Percentiles rank a stretch among this genome's conserved stretches.
These are phyloP conservation scores for Pinus tabuliformis DNA, from an alignment of 75 land plant genomes.

Conservation along the genomic window DNA sequence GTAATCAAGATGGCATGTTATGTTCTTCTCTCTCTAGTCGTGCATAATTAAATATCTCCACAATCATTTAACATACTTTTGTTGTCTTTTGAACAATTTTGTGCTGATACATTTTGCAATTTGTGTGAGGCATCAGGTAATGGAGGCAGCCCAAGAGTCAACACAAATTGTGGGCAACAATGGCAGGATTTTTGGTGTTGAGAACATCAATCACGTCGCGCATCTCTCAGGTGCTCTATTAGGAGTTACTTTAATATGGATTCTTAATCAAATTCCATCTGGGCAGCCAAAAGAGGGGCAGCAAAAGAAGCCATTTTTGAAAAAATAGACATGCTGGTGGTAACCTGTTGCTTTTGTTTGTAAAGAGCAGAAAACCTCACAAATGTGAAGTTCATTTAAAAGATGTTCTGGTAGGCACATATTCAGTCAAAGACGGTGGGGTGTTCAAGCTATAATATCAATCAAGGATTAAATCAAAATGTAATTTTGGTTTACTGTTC, in stretches of 20 bases:
- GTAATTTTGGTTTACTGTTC: background rate
- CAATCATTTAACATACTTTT: background rate
- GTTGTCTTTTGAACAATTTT: background rate
- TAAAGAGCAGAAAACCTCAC: background rate
- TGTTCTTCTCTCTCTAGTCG: no score
- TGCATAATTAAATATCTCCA: background rate
- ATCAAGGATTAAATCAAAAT: background rate
- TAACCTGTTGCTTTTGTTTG: background rate
- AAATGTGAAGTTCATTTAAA: background rate
- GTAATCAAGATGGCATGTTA: no score
- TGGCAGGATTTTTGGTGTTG: conserved; percentile 22
- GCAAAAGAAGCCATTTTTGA: background rate
- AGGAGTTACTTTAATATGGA: conserved; percentile 80
- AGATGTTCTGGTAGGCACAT: background rate
- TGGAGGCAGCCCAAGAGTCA: conserved; percentile 97
- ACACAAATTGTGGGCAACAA: conserved; percentile 43
- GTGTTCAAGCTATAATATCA: background rate
- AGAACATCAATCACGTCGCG: conserved; percentile 85
- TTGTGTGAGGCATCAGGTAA: conserved; percentile 50
- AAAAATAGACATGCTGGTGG: background rate
- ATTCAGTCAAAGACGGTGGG: background rate
- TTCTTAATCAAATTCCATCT: conserved; percentile 67
- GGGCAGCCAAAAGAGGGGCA: conserved; percentile 4
- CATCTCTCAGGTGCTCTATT: conserved; percentile 93
- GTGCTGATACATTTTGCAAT: conserved; percentile 5